Conservation (phyloP, 306 rosid genomes). For the Pyrus communis region DNA sequence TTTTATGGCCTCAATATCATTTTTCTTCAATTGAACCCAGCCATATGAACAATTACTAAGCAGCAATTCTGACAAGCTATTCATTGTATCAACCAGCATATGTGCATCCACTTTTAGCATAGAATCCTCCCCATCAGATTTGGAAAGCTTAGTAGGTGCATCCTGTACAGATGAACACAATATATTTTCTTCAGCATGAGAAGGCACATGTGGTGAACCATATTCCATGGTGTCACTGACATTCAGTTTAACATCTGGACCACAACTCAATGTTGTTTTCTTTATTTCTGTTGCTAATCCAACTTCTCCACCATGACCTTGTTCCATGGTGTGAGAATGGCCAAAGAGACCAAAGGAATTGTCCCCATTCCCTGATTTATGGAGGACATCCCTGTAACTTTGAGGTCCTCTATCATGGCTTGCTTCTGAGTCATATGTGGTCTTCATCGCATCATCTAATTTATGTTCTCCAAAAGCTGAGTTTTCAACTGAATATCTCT, state of each 20-base stretch:
- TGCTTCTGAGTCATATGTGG: conserved; percentile 21
- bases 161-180: conserved; percentile 21
- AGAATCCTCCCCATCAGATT: conserved; percentile 28
- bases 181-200: conserved; percentile 16
- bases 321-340: conserved; percentile 27
- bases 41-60: conserved; percentile 42
- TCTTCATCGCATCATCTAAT: conserved; percentile 26
- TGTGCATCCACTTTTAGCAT: conserved; percentile 42
- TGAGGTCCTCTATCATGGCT: conserved; percentile 27
- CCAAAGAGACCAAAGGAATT: conserved; percentile 27
- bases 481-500: conserved; percentile 27
- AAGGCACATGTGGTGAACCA: conserved; percentile 12
- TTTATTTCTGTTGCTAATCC: conserved; percentile 22
- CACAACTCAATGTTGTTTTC: conserved; percentile 16
- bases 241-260: conserved; percentile 21
- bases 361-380: conserved; percentile 25
- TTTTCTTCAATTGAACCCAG: conserved; percentile 35
- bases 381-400: conserved; percentile 11
- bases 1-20: conserved; percentile 36
- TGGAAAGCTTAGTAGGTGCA: conserved; percentile 26
- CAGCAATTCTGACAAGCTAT: conserved; percentile 58
- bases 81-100: conserved; percentile 47
- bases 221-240: conserved; percentile 13
- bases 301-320: conserved; percentile 24
- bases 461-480: conserved; percentile 28